These are phyloP conservation scores for Blastobotrys attinorum DNA, from an alignment of 805 yeast species.

Conservation along the genomic window DNA sequence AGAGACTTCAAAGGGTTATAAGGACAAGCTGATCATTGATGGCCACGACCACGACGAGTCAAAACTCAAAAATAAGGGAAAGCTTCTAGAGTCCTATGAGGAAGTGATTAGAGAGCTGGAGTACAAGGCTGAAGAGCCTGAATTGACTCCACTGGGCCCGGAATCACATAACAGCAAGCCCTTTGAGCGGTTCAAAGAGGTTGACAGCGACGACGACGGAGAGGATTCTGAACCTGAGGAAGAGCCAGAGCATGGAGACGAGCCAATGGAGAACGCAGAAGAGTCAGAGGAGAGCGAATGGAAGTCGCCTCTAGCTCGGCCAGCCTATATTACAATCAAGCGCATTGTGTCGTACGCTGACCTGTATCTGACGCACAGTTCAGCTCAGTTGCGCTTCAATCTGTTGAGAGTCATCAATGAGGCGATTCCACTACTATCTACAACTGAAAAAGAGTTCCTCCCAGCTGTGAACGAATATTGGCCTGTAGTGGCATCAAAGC, in stretches of 20 bases:
- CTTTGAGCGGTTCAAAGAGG: conserved; percentile 32
- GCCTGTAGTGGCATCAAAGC: conserved; percentile 35
- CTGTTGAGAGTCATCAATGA: conserved; percentile 43
- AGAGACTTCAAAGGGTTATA: conserved; percentile 11
- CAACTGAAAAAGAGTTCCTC: conserved; percentile 37
- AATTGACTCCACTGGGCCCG: conserved; percentile 21
- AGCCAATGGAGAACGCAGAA: conserved; percentile 15
- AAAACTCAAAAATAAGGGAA: conserved; percentile 2
- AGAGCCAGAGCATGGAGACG: not conserved
- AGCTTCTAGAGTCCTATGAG: conserved; percentile 6
- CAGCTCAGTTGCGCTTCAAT: conserved; percentile 47
- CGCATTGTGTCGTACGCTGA: conserved; percentile 64
- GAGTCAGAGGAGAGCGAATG: conserved; percentile 39
- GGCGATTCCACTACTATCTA: conserved; percentile 46
- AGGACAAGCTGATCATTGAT: conserved; percentile 18
- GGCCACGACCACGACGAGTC: too few species aligned
- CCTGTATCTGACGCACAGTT: conserved; percentile 58
- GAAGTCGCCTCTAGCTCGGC: conserved; percentile 59
- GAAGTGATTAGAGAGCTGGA: conserved; percentile 18
- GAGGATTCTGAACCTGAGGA: conserved; percentile 10
- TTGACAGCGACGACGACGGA: conserved; percentile 30
- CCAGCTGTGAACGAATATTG: conserved; percentile 48
- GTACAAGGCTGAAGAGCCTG: conserved; percentile 20
- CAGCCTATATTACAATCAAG: conserved; percentile 50
- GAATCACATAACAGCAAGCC: conserved; percentile 4